Evolutionary conservation across 345 rosid species (phyloP), one percentile per base, ranked within the genome.

Genomic region (Linum usitatissimum): DNA sequence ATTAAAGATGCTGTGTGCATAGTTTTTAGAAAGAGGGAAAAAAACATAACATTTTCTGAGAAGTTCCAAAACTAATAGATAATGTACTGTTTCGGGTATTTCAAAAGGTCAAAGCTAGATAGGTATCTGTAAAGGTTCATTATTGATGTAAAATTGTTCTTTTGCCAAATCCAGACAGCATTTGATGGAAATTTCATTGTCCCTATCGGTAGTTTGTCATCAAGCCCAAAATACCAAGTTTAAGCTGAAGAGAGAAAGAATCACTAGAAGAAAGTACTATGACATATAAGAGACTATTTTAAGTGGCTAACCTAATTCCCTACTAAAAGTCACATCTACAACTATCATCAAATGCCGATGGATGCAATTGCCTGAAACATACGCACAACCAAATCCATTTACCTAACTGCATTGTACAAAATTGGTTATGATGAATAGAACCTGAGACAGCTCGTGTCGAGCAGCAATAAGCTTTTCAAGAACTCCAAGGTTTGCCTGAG

Each of bases 361-460:
- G 28, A 23, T 23, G 28, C 28, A 23, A 2, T 23, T 23, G 28
- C 28, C 28, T 2, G 28, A 23, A 23, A 23, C 28, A 23, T 23
- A 2, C 28, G 1, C 28, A 23, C 28, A 23, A 0, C 28, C 28
- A 23, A 23, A 68, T 12, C 66, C 31, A 15, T 56, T n/a, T 65
- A 45, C 39, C 62, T 57, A 13, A 57, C 54, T 40, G 28, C 45
- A 55, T 48, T 28, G 53, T 3, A 34, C 30, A 57, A 21, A 59
- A 48, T 61, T 49, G 31, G 36, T 12, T 12, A 55, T 53, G 56
- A 63, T 62, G 21, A 62, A 63, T 62, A 81, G 51, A 45, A 92
- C 98, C 93, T 83, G 86, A 8, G 99, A 82, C 71, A 90, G 87
- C 80, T 90, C 96, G 71, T 80, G 88, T 69, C 96, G 93, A 38